Conservation (phyloP, 768 basidiomycete species). For the Boletus coccyginus region DNA sequence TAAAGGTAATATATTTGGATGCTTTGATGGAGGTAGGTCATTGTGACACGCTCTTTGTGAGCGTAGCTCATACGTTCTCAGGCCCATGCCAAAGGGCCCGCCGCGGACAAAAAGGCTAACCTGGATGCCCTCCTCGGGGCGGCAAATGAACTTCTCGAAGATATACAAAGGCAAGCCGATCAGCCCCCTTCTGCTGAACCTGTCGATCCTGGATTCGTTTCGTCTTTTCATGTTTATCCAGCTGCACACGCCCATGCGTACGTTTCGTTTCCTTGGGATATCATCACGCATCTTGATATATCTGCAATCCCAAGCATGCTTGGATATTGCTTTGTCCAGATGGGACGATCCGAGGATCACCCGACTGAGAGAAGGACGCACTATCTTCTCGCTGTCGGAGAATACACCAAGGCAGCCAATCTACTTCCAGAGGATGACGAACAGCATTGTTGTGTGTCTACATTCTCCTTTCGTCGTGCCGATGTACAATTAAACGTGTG, state of each 20-base stretch:
- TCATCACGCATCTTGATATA: background rate
- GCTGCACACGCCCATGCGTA: background rate
- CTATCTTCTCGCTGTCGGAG: background rate
- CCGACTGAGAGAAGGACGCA: background rate
- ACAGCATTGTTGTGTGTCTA: background rate
- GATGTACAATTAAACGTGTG: background rate
- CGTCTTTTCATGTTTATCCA: conserved; percentile 3
- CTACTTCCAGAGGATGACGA: conserved; percentile 4
- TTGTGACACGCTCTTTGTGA: background rate
- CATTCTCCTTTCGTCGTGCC: background rate
- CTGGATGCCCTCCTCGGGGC: background rate
- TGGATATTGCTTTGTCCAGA: background rate
- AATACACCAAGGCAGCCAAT: background rate
- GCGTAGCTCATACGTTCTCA: too few species aligned
- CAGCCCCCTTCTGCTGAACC: background rate
- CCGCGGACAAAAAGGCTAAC: background rate
- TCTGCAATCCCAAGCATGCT: background rate
- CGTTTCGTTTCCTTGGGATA: background rate
- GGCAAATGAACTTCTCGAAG: background rate
- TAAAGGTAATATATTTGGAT: background rate
- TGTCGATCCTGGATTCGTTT: background rate
- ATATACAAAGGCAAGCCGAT: background rate
- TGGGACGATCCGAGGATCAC: background rate
- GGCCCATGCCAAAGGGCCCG: too few species aligned
- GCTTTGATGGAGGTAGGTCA: background rate